Conservation (phyloP, 129 eudicot species). For the Ambrosia trifida region DNA sequence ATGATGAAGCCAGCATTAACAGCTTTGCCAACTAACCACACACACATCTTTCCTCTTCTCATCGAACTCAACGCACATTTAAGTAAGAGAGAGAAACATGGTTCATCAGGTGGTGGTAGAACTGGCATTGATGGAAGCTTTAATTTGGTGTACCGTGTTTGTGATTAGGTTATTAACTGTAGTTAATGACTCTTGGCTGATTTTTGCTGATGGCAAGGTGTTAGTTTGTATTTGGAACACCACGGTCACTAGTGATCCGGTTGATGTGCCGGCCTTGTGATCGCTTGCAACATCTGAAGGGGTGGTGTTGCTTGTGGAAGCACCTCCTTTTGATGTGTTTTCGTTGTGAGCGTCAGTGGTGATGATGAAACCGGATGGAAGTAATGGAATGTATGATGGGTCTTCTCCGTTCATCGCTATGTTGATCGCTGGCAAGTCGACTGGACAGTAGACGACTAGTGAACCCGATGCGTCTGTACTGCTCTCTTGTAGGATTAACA, state of each 20-base stretch:
- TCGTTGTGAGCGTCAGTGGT: slow-evolving; percentile 51
- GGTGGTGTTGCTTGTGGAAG: slow-evolving; percentile 47
- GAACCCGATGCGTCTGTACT: slow-evolving; percentile 66
- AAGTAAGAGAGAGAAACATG: slow-evolving; percentile 14
- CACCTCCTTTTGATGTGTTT: slow-evolving; percentile 18
- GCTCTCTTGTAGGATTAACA: slow-evolving; percentile 81
- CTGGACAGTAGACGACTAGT: slow-evolving; percentile 65
- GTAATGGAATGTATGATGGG: slow-evolving; percentile 64
- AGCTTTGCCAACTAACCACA: slow-evolving; percentile 48
- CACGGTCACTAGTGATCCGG: slow-evolving; percentile 61
- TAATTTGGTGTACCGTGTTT: slow-evolving; percentile 68
- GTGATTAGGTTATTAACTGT: slow-evolving; percentile 67
- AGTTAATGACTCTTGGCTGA: slow-evolving; percentile 66
- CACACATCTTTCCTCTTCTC: slow-evolving; percentile 25
- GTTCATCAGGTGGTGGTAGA: slow-evolving; percentile 36
- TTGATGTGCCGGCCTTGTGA: slow-evolving; percentile 14
- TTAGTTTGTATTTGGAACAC: slow-evolving; percentile 71
- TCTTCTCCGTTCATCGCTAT: slow-evolving; percentile 72
- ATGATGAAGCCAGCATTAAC: slow-evolving; percentile 48
- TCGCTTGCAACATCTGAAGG: background rate
- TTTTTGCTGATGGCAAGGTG: slow-evolving; percentile 54
- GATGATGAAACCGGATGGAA: slow-evolving; percentile 75
- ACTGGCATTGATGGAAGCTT: slow-evolving; percentile 61
- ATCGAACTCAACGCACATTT: slow-evolving; percentile 28
- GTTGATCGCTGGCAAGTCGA: slow-evolving; percentile 58